Evolutionary conservation across 352 stramenopile genomes (phyloP), one percentile per base, ranked within the genome.

Genomic region (Pilasporangium apinafurcum): DNA sequence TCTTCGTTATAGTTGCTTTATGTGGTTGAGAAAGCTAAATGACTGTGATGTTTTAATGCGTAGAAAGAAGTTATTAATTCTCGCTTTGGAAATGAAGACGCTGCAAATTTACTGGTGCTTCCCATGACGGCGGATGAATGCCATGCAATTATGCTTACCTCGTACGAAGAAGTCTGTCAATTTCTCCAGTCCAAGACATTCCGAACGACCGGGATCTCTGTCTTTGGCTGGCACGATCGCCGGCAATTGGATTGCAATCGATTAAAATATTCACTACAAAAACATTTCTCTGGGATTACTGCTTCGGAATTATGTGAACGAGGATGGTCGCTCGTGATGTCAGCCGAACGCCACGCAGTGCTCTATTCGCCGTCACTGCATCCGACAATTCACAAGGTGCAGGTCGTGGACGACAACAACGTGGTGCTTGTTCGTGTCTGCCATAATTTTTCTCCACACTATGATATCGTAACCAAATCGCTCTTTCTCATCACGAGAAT

Each of bases 351-450:
- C 6, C 53, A 56, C 20, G 33, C 24, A 13, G 40, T 22, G 1
- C 53, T 86, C 9, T 83, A 81, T 50, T 83, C 74, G 35, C 51
- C 68, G 1, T 53, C 54, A 22, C 66, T 83, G 42, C 53, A 59
- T 22, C 35, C 81, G n/a, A 61, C 44, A 3, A 51, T 75, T 33
- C 65, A 77, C 42, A 39, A 48, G 16, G 25, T 68, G 18, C 68
- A 84, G 48, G 43, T 64, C 30, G 59, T 86, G 1, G 68, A 86
- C 53, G 70, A 78, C 8, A 57, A 81, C 48, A 86, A 80, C 44
- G 55, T 86, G 13, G 55, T 84, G 35, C 64, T 65, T 40, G 70
- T 73, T 44, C 67, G 70, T 31, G 52, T 71, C 24, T 77, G 83
- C 29, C 57, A 44, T 10, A 62, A n/a, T n/a, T n/a, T n/a, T n/a